Percentiles rank a stretch among this genome's conserved stretches.
phyloP scores from a whole-genome alignment of 177 flowering plant genomes.

The Telopea speciosissima region DNA sequence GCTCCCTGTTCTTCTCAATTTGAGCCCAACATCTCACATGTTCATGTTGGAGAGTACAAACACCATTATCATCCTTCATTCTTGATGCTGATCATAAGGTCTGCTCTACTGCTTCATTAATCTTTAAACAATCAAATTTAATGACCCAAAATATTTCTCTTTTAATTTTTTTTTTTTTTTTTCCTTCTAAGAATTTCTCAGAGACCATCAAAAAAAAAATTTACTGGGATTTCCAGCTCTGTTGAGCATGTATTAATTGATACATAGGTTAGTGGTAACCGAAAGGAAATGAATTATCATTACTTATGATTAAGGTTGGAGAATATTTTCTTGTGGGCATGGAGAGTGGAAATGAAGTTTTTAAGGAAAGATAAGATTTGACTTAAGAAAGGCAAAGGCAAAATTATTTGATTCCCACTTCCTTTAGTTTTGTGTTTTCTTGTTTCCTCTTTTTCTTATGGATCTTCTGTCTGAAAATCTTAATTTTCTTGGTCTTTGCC shows the following conservation, averaged over 20 bases:
- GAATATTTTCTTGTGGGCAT: conserved; percentile 16
- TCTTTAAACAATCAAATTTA: background rate
- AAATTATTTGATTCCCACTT: conserved; percentile 12
- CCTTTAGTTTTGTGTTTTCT: conserved; percentile 5
- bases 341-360: conserved; percentile 9
- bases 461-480: background rate
- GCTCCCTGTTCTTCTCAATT: background rate
- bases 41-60: background rate
- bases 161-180: too few species aligned
- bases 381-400: conserved; percentile 12
- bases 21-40: background rate
- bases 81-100: too few species aligned
- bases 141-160: too few species aligned
- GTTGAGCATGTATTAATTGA: conserved; percentile 1
- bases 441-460: conserved; percentile 11
- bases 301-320: conserved; percentile 28
- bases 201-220: too few species aligned
- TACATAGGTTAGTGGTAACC: conserved; percentile 32
- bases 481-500: background rate
- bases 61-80: background rate
- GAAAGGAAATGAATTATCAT: conserved; percentile 29
- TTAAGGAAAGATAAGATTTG: conserved; percentile 16
- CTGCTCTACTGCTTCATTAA: background rate
- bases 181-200: too few species aligned
- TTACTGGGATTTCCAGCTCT: background rate